Evolutionary conservation across 2,329 filamentous ascomycete species (phyloP), one percentile per base, ranked within the genome.

Genomic region (Stemphylium lycopersici): DNA sequence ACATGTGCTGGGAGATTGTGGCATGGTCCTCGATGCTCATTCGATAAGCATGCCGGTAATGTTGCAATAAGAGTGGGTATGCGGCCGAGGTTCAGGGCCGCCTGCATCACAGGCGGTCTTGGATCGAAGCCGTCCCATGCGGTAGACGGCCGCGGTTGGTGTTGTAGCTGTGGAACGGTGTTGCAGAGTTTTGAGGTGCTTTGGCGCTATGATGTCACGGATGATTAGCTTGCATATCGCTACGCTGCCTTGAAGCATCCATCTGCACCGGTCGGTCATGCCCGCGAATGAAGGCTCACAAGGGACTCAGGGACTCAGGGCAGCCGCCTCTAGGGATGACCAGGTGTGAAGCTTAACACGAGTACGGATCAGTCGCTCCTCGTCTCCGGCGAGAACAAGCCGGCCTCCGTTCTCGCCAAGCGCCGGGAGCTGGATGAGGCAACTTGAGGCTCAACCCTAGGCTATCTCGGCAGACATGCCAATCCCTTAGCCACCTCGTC

Each of bases 91-190:
- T 51, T 50, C 16, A 48, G 47, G 48, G 48, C 31, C 34, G 31
- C 52, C 44, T 55, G 47, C 46, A 55, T 50, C 48, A 59, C 56
- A 47, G 55, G n/a, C 43, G n/a, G 38, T 46, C 52, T 48, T 48
- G 56, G 55, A 31, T 33, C 34, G 47, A 53, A 52, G 47, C 55
- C 55, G 56, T 56, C 58, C 56, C 59, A 62, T 60, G 58, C 62
- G 47, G 40, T 58, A 61, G 55, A 66, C 69, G 68, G 65, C 68
- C 66, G 67, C 67, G 68, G 64, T 65, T 58, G 61, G 53, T 46
- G 33, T 31, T 51, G 59, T 59, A 48, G 62, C 51, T 63, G 63
- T 66, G 61, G 61, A 59, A 56, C 58, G 53, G 41, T 54, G 54
- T 52, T 53, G 48, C 59, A 61, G 63, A 68, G 56, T 55, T 63